Conservation (phyloP, 805 yeast species). For the Cyberlindnera xishuangbannaensis region DNA sequence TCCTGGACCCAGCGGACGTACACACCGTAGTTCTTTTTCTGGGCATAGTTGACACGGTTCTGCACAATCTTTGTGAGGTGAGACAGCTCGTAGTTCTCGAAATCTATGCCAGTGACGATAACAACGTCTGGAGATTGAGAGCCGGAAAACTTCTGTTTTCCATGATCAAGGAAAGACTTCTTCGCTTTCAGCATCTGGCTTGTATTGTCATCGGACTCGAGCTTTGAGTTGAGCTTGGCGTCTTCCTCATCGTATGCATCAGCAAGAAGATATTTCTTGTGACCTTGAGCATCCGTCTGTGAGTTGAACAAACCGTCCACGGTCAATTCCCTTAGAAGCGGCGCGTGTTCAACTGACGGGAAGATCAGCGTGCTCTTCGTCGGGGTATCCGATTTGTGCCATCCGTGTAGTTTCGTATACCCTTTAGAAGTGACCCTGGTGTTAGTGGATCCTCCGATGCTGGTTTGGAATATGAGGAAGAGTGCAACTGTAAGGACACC, state of each 20-base stretch:
- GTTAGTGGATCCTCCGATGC: background rate
- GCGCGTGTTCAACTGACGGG: conserved; percentile 73
- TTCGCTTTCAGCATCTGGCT: conserved; percentile 39
- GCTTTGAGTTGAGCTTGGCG: conserved; percentile 32
- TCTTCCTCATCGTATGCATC: conserved; percentile 38
- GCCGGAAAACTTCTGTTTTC: conserved; percentile 44
- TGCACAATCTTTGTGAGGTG: conserved; percentile 68
- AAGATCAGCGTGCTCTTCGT: conserved; percentile 52
- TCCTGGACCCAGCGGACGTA: conserved; percentile 85
- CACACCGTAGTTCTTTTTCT: conserved; percentile 71
- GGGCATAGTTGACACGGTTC: conserved; percentile 86
- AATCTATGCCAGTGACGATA: conserved; percentile 75
- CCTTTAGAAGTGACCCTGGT: conserved; percentile 7
- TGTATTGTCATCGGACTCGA: conserved; percentile 25
- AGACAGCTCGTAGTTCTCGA: conserved; percentile 53
- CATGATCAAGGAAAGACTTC: conserved; percentile 58
- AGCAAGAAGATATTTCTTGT: conserved; percentile 25
- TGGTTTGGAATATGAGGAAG: conserved; percentile 7
- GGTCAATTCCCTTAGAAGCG: conserved; percentile 51
- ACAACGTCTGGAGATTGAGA: conserved; percentile 55
- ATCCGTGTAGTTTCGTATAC: conserved; percentile 36
- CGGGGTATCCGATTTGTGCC: conserved; percentile 38
- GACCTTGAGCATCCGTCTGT: conserved; percentile 41
- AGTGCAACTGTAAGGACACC: conserved; percentile 4
- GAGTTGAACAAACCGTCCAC: conserved; percentile 45